phyloP scores from a whole-genome alignment of 352 stramenopile genomes.

The Phytopythium helicoides region DNA sequence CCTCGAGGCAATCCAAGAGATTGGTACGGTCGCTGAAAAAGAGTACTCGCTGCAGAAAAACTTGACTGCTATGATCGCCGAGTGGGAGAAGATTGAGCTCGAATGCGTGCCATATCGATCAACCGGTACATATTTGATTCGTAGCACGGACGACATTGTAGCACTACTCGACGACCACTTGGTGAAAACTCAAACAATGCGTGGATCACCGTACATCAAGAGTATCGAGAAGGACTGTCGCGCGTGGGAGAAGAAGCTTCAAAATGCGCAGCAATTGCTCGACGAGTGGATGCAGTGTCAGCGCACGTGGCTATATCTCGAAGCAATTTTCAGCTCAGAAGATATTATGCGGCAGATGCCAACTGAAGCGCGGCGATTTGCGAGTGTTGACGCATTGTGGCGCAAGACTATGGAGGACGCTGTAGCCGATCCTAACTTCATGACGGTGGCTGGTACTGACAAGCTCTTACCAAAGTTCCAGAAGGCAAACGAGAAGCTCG shows the following conservation, averaged over 20 bases:
- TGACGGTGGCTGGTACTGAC: constrained; percentile 87
- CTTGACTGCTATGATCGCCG: constrained; percentile 91
- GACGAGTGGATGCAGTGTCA: constrained; percentile 95
- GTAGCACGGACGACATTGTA: constrained; percentile 89
- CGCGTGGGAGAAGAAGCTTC: constrained; percentile 88
- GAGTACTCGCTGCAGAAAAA: constrained; percentile 94
- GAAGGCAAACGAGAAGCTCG: constrained; percentile 92
- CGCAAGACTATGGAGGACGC: constrained; percentile 93
- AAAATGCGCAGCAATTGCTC: constrained; percentile 89
- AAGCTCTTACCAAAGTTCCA: constrained; percentile 92
- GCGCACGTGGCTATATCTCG: constrained; percentile 94
- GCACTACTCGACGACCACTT: constrained; percentile 92
- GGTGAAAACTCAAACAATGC: constrained; percentile 95
- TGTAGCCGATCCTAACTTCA: constrained; percentile 85
- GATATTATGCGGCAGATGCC: constrained; percentile 97
- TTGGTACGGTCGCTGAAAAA: constrained; percentile 92
- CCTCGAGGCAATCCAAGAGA: constrained; percentile 89
- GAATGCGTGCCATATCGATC: constrained; percentile 92
- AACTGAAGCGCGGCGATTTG: constrained; percentile 88
- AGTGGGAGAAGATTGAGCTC: constrained; percentile 94
- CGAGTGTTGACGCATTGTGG: constrained; percentile 87
- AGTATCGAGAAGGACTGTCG: constrained; percentile 92
- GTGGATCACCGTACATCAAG: constrained; percentile 93
- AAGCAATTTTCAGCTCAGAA: constrained; percentile 94
- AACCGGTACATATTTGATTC: constrained; percentile 89